Percentiles rank a stretch among this genome's conserved stretches.
These are phyloP conservation scores for Strobilomyces echinocephalus DNA, from an alignment of 768 basidiomycete genomes.

Conservation along the genomic window DNA sequence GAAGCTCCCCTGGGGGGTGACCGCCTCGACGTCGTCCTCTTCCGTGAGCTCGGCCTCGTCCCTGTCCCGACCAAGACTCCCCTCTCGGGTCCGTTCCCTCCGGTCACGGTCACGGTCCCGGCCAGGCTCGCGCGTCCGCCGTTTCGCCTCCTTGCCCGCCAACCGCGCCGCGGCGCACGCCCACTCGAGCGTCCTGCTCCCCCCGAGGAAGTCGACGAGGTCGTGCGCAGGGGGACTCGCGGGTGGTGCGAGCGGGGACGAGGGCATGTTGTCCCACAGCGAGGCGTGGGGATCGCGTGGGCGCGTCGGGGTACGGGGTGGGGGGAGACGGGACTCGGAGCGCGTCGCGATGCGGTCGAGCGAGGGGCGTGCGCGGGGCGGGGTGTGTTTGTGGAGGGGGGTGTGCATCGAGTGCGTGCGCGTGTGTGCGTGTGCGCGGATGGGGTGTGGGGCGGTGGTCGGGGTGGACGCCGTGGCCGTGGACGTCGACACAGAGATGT, in stretches of 20 bases:
- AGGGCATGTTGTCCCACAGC: constrained; percentile 33
- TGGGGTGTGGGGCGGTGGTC: too few species aligned
- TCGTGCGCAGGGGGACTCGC: constrained; percentile 31
- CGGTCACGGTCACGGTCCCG: too few species aligned
- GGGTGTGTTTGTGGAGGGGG: constrained; percentile 26
- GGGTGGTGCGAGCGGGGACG: constrained; percentile 42
- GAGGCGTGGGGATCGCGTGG: constrained; percentile 28
- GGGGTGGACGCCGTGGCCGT: constrained; percentile 14
- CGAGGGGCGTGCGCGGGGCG: constrained; percentile 29
- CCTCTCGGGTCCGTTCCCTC: constrained; percentile 2
- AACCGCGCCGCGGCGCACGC: constrained; percentile 42
- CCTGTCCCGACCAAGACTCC: background rate
- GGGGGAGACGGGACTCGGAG: constrained; percentile 28
- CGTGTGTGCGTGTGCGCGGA: constrained; percentile 30
- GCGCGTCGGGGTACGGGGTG: constrained; percentile 28
- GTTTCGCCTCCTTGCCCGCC: constrained; percentile 40
- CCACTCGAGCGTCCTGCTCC: constrained; percentile 29
- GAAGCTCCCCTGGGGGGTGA: constrained; percentile 58
- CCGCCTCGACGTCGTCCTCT: constrained; percentile 58
- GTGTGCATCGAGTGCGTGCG: constrained; percentile 33
- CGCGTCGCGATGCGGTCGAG: constrained; percentile 30
- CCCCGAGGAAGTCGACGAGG: constrained; percentile 27
- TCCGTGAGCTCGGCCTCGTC: constrained; percentile 38
- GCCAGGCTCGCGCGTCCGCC: constrained; percentile 2
- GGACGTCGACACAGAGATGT: constrained; percentile 21